Percentiles rank a stretch among this genome's conserved stretches.
Conservation (phyloP, 192 early-diverging fungal genomes). For the Podila verticillata region DNA sequence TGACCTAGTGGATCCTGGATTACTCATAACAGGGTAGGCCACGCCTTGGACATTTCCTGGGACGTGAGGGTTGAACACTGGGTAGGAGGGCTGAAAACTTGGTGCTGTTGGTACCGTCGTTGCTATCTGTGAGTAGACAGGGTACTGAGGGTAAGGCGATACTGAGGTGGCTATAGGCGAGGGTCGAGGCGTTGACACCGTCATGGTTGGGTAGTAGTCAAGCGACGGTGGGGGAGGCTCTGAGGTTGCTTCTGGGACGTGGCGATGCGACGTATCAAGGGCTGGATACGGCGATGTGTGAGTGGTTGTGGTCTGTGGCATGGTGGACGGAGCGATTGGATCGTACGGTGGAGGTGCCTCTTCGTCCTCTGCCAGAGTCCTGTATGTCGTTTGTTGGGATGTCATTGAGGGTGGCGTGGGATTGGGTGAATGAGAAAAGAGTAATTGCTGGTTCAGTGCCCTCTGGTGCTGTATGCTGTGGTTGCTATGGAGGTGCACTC, state of each 20-base stretch:
- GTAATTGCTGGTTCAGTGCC: neutral
- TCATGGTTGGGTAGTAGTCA: slow-evolving; percentile 22
- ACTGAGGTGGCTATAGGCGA: neutral
- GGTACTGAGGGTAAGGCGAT: neutral
- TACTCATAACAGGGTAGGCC: neutral
- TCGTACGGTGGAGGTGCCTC: slow-evolving; percentile 38
- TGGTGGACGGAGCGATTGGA: slow-evolving; percentile 5
- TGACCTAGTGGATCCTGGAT: neutral
- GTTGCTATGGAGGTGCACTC: neutral
- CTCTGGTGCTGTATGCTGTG: neutral
- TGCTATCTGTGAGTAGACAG: neutral
- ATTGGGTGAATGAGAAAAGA: neutral
- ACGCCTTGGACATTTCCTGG: neutral
- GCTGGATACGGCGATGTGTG: slow-evolving; percentile 2
- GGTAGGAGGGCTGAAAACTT: neutral
- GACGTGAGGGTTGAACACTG: neutral
- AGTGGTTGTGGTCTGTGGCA: neutral
- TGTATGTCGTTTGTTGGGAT: slow-evolving; percentile 5
- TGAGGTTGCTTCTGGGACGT: neutral
- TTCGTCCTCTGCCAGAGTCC: slow-evolving; percentile 15
- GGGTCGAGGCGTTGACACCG: neutral
- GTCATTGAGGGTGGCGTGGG: neutral
- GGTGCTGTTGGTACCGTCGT: neutral
- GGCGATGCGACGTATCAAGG: slow-evolving; percentile 11
- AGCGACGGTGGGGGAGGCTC: slow-evolving; percentile 9